Evolutionary conservation across 352 stramenopile genomes (phyloP).

Genomic region (Thraustochytrium sp.): DNA sequence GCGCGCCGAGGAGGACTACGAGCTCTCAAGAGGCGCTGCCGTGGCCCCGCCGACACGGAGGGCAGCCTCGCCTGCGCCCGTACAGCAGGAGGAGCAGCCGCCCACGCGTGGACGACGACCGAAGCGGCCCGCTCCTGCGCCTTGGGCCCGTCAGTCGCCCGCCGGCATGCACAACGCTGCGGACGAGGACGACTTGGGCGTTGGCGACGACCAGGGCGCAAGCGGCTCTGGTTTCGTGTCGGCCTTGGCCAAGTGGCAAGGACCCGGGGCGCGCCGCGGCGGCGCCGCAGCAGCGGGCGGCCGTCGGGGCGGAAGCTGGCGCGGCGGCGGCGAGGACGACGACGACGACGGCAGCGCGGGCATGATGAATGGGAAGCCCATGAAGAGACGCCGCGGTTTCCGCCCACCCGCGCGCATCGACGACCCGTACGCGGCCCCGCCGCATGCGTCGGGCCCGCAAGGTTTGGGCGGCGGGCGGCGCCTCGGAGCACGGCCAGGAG

Average conservation of each 20-base stretch:
- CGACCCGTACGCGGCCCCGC: background rate
- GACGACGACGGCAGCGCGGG: background rate
- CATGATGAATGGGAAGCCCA: background rate
- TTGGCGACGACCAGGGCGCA: too few relatives aligned
- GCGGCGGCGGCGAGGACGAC: background rate
- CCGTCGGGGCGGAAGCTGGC: background rate
- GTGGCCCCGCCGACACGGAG: background rate
- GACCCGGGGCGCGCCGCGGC: background rate
- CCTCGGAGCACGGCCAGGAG: background rate
- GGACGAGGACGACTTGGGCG: background rate
- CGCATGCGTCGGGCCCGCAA: background rate
- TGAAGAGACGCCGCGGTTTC: slow-evolving; percentile 24
- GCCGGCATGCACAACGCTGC: background rate
- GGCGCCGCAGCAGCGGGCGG: background rate
- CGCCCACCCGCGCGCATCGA: slow-evolving; percentile 3
- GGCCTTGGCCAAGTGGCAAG: background rate
- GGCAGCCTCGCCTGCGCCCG: background rate
- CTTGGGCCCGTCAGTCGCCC: background rate
- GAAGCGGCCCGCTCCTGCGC: background rate
- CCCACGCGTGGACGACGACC: background rate
- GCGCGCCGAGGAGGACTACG: background rate
- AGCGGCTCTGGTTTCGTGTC: background rate
- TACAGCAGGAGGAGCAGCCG: background rate
- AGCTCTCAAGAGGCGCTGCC: too few relatives aligned
- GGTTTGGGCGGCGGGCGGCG: background rate